A percentile compares a stretch with the other conserved stretches of the same genome.
phyloP scores from a whole-genome alignment of 768 basidiomycete genomes.

The Termitomyces titanicus region DNA sequence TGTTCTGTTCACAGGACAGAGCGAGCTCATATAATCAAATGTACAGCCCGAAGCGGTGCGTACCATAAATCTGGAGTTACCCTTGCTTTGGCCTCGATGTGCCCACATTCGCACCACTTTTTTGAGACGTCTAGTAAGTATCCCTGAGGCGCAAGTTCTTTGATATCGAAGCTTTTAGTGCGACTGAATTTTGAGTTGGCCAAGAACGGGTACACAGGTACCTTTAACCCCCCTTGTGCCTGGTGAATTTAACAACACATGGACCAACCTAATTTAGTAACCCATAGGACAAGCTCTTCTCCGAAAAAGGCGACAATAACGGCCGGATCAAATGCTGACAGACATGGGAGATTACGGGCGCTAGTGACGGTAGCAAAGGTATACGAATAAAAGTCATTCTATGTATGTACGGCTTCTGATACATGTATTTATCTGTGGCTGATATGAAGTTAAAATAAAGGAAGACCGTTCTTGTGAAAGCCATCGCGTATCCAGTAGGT shows the following conservation, averaged over 20 bases:
- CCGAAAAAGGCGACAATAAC: no score
- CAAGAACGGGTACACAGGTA: background rate
- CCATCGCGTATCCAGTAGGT: no score
- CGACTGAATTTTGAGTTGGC: background rate
- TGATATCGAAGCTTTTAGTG: background rate
- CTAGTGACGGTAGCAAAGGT: no score
- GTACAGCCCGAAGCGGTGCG: background rate
- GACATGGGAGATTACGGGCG: no score
- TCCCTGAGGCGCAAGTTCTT: slow-evolving; percentile 4
- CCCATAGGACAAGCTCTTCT: no score
- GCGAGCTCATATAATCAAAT: background rate
- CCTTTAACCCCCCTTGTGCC: slow-evolving; percentile 7
- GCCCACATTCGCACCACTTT: background rate
- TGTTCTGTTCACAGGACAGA: no score
- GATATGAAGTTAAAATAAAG: no score
- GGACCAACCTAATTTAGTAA: background rate
- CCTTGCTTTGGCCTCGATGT: background rate
- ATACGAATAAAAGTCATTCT: no score
- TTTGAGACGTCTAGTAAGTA: background rate
- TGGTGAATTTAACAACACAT: background rate
- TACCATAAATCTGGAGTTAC: background rate
- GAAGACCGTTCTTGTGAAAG: no score
- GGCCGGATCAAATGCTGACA: no score
- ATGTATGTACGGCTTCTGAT: no score
- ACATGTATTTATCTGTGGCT: no score